Evolutionary conservation across 768 basidiomycete species (phyloP).

Genomic region (Nevesoporus exiguus): DNA sequence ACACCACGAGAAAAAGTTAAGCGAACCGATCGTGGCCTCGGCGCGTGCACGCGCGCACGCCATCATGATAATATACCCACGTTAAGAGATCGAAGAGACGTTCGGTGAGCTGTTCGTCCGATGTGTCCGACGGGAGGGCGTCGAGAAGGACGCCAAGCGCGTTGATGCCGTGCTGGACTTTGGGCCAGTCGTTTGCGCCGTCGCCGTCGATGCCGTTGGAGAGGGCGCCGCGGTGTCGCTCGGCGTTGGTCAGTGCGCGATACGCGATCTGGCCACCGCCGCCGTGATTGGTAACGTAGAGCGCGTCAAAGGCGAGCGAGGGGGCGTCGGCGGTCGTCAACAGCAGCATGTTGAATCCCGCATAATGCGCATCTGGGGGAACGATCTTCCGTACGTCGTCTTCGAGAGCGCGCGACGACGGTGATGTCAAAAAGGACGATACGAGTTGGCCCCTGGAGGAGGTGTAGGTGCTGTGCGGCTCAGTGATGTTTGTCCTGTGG

Average conservation of each 20-base stretch:
- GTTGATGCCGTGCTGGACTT: constrained; percentile 57
- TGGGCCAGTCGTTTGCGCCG: constrained; percentile 66
- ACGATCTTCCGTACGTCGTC: constrained; percentile 47
- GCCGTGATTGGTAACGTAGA: constrained; percentile 67
- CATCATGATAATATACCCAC: constrained; percentile 44
- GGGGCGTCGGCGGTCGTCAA: constrained; percentile 48
- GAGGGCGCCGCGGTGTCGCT: constrained; percentile 54
- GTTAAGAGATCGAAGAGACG: constrained; percentile 62
- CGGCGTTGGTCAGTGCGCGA: constrained; percentile 48
- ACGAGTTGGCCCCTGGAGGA: constrained; percentile 69
- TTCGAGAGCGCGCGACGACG: constrained; percentile 44
- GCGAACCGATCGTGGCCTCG: constrained; percentile 1
- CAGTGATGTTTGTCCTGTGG: constrained; percentile 81
- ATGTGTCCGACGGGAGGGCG: constrained; percentile 31
- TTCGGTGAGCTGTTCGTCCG: constrained; percentile 54
- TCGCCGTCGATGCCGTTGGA: constrained; percentile 75
- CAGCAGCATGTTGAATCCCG: constrained; percentile 80
- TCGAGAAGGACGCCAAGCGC: constrained; percentile 45
- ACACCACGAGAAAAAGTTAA: not conserved
- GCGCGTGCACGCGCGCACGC: not conserved
- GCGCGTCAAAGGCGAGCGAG: constrained; percentile 42
- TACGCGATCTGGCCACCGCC: constrained; percentile 56
- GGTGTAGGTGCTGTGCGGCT: constrained; percentile 45
- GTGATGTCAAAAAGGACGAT: constrained; percentile 62
- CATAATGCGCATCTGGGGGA: constrained; percentile 50